These are phyloP conservation scores for Inga laurina DNA, from an alignment of 306 rosid genomes.

Conservation along the genomic window DNA sequence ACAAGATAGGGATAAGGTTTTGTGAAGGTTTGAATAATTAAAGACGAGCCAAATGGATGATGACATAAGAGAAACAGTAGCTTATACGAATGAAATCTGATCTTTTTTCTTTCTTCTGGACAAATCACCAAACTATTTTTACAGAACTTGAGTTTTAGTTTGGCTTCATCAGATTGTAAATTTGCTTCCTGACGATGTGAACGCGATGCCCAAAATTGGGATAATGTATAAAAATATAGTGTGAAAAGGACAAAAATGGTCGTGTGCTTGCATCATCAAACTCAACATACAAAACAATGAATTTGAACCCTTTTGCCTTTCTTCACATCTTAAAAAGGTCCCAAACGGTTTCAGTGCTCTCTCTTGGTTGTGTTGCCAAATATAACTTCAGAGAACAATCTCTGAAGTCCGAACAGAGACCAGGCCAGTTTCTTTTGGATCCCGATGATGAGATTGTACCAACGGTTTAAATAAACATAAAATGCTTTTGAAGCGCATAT, in stretches of 20 bases:
- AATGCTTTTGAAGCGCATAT: neutral
- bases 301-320: slow-evolving; percentile 30
- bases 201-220: neutral
- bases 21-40: neutral
- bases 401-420: neutral
- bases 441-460: too few relatives aligned
- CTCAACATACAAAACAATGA: slow-evolving; percentile 4
- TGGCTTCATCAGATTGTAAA: neutral
- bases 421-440: neutral
- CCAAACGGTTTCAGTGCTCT: neutral
- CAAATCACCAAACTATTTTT: neutral
- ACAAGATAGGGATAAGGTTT: slow-evolving; percentile 30
- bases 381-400: slow-evolving; percentile 20
- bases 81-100: neutral
- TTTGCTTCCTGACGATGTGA: slow-evolving; percentile 22
- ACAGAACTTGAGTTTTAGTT: neutral
- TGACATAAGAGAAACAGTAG: slow-evolving; percentile 5
- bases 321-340: slow-evolving; percentile 27
- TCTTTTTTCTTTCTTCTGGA: neutral
- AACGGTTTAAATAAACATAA: neutral
- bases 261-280: neutral
- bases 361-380: slow-evolving; percentile 17
- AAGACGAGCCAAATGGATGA: slow-evolving; percentile 27
- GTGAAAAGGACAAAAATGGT: slow-evolving; percentile 11
- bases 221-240: neutral